phyloP scores from a whole-genome alignment of 345 rosid genomes.

The Eucalyptus sp. region DNA sequence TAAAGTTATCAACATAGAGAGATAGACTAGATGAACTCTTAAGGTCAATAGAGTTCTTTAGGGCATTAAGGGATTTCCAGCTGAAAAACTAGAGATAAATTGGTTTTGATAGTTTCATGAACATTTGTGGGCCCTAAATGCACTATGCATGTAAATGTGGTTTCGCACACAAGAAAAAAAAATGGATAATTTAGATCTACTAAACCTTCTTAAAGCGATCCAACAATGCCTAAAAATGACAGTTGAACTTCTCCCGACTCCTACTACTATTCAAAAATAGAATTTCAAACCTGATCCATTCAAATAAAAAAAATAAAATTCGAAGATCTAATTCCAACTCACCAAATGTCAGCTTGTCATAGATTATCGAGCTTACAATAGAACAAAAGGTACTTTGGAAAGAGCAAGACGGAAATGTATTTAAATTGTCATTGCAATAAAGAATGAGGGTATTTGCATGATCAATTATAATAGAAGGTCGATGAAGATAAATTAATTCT shows the following conservation, averaged over 20 bases:
- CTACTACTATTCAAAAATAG: not conserved
- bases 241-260: not conserved
- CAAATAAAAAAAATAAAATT: not conserved
- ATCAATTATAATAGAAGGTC: not conserved
- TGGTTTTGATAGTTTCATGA: not conserved
- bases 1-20: not conserved
- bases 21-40: not conserved
- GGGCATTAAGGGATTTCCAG: not conserved
- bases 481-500: not conserved
- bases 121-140: not conserved
- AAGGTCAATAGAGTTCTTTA: not conserved
- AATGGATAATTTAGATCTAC: not conserved
- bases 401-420: not conserved
- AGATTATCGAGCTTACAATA: not conserved
- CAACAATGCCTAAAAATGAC: not conserved
- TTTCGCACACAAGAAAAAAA: not conserved
- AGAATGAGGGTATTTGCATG: not conserved
- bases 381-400: not conserved
- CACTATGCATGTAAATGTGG: not conserved
- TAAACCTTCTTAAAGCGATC: not conserved
- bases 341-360: not conserved
- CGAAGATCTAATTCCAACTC: not conserved
- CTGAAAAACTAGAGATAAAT: not conserved
- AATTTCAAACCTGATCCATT: not conserved
- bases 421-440: not conserved